These are phyloP conservation scores for Corynespora cassiicola DNA, from an alignment of 2,329 filamentous ascomycete species.

Conservation along the genomic window DNA sequence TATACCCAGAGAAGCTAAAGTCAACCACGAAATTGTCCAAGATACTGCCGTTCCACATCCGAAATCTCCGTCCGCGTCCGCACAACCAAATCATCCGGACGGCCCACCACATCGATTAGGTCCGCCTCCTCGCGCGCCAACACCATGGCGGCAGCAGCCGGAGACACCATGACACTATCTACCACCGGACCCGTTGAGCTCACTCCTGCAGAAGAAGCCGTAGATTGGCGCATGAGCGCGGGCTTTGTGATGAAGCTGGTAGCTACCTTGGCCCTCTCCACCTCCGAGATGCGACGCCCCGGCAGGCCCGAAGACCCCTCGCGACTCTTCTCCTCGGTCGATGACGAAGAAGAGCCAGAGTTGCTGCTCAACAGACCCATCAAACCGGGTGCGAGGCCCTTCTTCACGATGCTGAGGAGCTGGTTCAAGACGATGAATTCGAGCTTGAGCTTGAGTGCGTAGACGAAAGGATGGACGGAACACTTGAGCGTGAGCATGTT, in stretches of 20 bases:
- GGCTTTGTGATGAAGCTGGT: slow-evolving; percentile 6
- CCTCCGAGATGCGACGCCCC: background rate
- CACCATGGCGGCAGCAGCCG: too few relatives aligned
- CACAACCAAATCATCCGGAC: slow-evolving; percentile 2
- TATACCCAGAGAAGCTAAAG: too few relatives aligned
- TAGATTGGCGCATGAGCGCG: background rate
- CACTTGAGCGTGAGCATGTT: slow-evolving; percentile 12
- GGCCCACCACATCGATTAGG: slow-evolving; percentile 6
- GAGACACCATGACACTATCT: too few relatives aligned
- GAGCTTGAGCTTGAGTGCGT: slow-evolving; percentile 53
- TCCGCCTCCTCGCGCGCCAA: slow-evolving; percentile 8
- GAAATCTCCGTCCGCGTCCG: slow-evolving; percentile 2
- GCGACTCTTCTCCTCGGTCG: background rate
- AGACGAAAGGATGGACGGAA: slow-evolving; percentile 44
- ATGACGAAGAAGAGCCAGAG: slow-evolving; percentile 4
- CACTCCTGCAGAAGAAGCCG: background rate
- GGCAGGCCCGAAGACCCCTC: background rate
- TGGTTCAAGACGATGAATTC: slow-evolving; percentile 58
- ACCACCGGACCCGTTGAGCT: background rate
- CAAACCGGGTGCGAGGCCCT: slow-evolving; percentile 3
- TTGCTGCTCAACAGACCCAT: background rate
- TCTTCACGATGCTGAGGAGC: slow-evolving; percentile 7
- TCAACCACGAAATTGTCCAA: slow-evolving; percentile 3
- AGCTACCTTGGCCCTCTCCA: slow-evolving; percentile 4
- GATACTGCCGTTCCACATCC: slow-evolving; percentile 9